Evolutionary conservation across 148 eudicot genomes (phyloP), one percentile per base, ranked within the genome.

Genomic region (Fagopyrum esculentum): DNA sequence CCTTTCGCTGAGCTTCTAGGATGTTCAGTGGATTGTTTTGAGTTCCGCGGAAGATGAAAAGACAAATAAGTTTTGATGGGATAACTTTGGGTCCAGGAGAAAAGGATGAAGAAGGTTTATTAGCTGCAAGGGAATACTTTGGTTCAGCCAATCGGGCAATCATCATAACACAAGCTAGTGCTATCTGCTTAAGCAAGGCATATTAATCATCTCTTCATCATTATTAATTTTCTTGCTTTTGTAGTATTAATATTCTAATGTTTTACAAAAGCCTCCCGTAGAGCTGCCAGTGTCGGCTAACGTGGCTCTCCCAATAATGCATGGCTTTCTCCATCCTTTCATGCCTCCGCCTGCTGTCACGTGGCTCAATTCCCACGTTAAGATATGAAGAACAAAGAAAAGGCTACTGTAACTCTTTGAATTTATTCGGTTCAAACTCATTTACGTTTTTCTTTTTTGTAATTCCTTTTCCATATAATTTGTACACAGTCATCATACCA

Each of bases 141-240:
- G 22, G 71, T 45, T 45, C 71, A 6, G 50, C 50, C 50, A 9
- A 48, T 9, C 3, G 50, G 50, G 12, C 30, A 57, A 15, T 43
- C 35, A 13, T 4, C 66, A 22, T 63, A 11, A 35, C 4, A 30
- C 69, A 66, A 66, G 46, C 26, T 35, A 35, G 26, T 40, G 46
- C 71, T 12, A 13, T 66, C 71, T 40, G 46, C 12, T 63, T 66
- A 66, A 66, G 71, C 17, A 66, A 66, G 71, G 71, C 71, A 66
- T 66, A 49, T 8, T 8, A 66, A 66, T 66, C 47, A 66, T 66
- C 71, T 40, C 2, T 46, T 66, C 47, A 66, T 66, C 13, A 66
- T 66, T 35, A 35, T 40, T 61, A 61, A 35, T 40, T 13, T 64
- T 66, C 15, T 12, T 40, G 6, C 2, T 35, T 66, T 66, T 66